Percentiles rank a stretch among this genome's conserved stretches.
Evolutionary conservation across 2,329 filamentous ascomycete genomes (phyloP).

Genomic region (Exophiala alcalophila): DNA sequence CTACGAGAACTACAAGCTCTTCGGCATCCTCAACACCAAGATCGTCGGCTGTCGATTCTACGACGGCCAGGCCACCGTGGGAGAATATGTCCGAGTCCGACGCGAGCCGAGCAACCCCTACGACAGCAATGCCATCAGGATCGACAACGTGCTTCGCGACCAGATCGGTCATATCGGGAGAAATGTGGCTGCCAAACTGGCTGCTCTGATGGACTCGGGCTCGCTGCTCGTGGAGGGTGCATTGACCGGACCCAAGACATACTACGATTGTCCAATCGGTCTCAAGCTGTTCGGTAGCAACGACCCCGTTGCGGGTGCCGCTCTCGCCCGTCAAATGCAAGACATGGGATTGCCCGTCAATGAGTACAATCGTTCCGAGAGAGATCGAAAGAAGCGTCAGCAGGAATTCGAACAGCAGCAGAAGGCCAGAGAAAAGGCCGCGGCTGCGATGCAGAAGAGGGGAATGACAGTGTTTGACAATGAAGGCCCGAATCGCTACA

Average conservation of each 20-base stretch:
- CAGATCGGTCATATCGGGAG: constrained; percentile 80
- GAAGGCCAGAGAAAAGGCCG: constrained; percentile 33
- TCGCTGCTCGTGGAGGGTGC: constrained; percentile 65
- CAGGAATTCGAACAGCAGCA: constrained; percentile 54
- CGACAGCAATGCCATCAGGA: constrained; percentile 72
- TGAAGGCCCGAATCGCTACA: constrained; percentile 33
- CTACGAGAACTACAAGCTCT: constrained; percentile 37
- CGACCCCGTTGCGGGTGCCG: constrained; percentile 50
- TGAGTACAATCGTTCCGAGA: constrained; percentile 51
- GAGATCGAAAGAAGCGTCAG: constrained; percentile 54
- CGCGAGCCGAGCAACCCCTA: constrained; percentile 68
- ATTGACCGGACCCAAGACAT: constrained; percentile 63
- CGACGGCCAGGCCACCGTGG: constrained; percentile 57
- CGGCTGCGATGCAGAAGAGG: constrained; percentile 21
- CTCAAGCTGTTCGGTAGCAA: constrained; percentile 68
- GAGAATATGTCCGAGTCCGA: constrained; percentile 61
- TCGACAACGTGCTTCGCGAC: constrained; percentile 69
- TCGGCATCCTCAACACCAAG: constrained; percentile 50
- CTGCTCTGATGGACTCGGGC: constrained; percentile 54
- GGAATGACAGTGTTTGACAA: constrained; percentile 24
- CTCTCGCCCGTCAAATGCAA: constrained; percentile 62
- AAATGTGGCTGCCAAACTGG: constrained; percentile 65
- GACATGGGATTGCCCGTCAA: constrained; percentile 60
- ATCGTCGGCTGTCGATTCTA: constrained; percentile 65
- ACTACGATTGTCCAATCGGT: constrained; percentile 69